These are phyloP conservation scores for Aspergillus sp. DNA, from an alignment of 2,329 filamentous ascomycete genomes.

Conservation along the genomic window DNA sequence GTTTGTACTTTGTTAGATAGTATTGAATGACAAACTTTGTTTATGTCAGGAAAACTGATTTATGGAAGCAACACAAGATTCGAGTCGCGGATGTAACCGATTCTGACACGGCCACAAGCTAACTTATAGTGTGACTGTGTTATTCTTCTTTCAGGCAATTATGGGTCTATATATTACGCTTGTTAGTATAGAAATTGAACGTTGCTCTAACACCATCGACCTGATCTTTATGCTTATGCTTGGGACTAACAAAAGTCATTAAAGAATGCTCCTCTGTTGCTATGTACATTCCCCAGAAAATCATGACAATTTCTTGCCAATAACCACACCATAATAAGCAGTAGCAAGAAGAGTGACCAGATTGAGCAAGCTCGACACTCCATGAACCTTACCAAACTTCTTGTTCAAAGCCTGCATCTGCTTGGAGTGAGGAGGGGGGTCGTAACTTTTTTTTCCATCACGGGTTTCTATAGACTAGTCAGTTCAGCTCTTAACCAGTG, in stretches of 20 bases:
- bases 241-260: not conserved
- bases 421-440: slow-evolving; percentile 68
- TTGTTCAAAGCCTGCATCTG: slow-evolving; percentile 79
- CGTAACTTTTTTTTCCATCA: slow-evolving; percentile 82
- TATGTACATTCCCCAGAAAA: slow-evolving; percentile 20
- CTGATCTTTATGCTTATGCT: not conserved
- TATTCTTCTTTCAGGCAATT: no score
- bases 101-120: no score
- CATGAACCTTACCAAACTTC: slow-evolving; percentile 72
- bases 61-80: no score
- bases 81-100: no score
- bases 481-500: slow-evolving; percentile 2
- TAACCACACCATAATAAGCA: slow-evolving; percentile 68
- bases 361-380: slow-evolving; percentile 73
- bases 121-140: no score
- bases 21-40: no score
- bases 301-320: slow-evolving; percentile 49
- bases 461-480: slow-evolving; percentile 56
- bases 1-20: no score
- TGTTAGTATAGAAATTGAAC: no score
- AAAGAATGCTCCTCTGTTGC: not conserved
- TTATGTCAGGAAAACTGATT: no score
- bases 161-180: no score
- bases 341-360: slow-evolving; percentile 62
- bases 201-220: not conserved